Conservation (phyloP, 768 basidiomycete species). For the Amanita phalloides region DNA sequence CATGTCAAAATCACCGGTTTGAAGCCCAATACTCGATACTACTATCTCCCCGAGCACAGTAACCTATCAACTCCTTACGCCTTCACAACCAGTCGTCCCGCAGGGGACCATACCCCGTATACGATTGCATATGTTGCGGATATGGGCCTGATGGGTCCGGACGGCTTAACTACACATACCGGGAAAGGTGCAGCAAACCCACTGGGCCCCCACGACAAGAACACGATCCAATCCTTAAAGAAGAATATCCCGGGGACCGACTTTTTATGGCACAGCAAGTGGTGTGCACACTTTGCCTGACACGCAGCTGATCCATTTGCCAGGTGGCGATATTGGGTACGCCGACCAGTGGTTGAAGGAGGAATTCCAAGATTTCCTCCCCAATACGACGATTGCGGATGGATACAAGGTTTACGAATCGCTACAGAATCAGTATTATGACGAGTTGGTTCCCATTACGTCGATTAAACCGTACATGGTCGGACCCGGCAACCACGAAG, state of each 20-base stretch:
- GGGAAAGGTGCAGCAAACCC: constrained; percentile 8
- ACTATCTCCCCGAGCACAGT: constrained; percentile 7
- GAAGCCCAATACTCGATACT: constrained; percentile 10
- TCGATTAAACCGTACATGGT: constrained; percentile 13
- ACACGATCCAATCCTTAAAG: constrained; percentile 10
- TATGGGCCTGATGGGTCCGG: constrained; percentile 9
- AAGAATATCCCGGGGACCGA: constrained; percentile 5
- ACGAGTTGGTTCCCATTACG: constrained; percentile 12
- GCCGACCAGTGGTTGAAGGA: constrained; percentile 13
- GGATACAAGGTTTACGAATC: constrained; percentile 12
- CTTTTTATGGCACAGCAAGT: constrained; percentile 13
- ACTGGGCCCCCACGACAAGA: constrained; percentile 9
- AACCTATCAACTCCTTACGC: constrained; percentile 5
- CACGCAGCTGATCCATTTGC: neutral
- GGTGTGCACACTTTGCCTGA: neutral
- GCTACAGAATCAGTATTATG: constrained; percentile 13
- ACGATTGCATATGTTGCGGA: constrained; percentile 10
- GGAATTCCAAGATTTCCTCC: constrained; percentile 10
- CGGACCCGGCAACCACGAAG: constrained; percentile 14
- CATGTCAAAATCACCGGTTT: constrained; percentile 10
- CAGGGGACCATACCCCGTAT: constrained; percentile 9
- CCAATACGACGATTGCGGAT: constrained; percentile 10
- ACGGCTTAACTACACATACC: constrained; percentile 6
- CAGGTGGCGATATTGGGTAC: constrained; percentile 11
- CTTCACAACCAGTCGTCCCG: constrained; percentile 8